A percentile compares a stretch with the other conserved stretches of the same genome.
Evolutionary conservation across 192 early-diverging fungal genomes (phyloP).

Genomic region (Backusella morwellensis): DNA sequence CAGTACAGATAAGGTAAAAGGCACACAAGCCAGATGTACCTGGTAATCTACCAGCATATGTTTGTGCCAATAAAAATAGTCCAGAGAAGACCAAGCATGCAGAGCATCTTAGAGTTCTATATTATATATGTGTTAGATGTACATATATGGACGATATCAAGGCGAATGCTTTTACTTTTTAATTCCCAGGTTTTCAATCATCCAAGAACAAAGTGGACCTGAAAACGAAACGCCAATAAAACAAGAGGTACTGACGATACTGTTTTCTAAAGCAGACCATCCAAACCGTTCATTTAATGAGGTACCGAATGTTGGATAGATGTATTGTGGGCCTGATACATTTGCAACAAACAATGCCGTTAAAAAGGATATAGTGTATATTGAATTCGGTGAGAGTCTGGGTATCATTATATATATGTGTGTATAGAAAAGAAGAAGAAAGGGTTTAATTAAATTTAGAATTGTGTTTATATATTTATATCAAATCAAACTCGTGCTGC

Average conservation of each 20-base stretch:
- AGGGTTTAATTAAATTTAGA: too few species aligned
- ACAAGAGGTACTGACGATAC: conserved; percentile 27
- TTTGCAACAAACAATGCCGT: conserved; percentile 25
- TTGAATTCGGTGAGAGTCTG: neutral
- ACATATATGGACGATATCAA: neutral
- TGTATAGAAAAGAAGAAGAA: too few species aligned
- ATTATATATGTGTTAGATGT: neutral
- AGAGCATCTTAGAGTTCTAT: conserved; percentile 16
- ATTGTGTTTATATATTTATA: neutral
- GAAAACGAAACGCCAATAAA: conserved; percentile 31
- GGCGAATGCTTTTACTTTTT: neutral
- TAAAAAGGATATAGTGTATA: conserved; percentile 7
- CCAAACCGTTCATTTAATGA: conserved; percentile 17
- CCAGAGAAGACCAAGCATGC: conserved; percentile 14
- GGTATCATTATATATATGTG: neutral
- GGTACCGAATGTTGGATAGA: conserved; percentile 29
- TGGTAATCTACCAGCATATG: conserved; percentile 19
- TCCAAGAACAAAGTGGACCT: conserved; percentile 25
- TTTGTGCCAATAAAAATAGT: conserved; percentile 23
- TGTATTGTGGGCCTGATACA: conserved; percentile 29
- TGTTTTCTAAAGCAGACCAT: conserved; percentile 28
- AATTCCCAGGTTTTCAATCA: conserved; percentile 20
- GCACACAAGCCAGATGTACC: conserved; percentile 15
- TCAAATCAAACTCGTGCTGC: neutral
- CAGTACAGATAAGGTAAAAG: conserved; percentile 18